phyloP scores from a whole-genome alignment of 192 early-diverging fungal species.

The Coemansia sp. region DNA sequence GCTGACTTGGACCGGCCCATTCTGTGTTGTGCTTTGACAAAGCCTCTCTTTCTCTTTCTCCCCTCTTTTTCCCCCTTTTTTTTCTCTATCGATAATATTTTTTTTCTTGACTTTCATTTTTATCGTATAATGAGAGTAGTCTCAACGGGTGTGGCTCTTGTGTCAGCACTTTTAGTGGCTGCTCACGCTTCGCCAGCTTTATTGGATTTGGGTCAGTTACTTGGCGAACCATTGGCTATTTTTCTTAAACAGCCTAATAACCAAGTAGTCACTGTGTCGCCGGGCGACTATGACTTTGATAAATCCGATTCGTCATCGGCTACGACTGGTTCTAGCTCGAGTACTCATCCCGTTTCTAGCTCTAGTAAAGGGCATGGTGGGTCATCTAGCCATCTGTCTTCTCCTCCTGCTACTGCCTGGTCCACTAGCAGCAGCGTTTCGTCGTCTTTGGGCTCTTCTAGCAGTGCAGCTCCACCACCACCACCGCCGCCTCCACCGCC shows the following conservation, averaged over 20 bases:
- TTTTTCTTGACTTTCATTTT: slow-evolving; percentile 1
- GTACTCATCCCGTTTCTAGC: background rate
- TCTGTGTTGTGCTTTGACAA: no score
- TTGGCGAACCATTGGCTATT: slow-evolving; percentile 17
- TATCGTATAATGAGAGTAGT: slow-evolving; percentile 8
- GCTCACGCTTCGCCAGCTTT: background rate
- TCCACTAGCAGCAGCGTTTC: slow-evolving; percentile 1
- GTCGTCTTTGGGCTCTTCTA: slow-evolving; percentile 8
- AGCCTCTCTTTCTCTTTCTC: background rate
- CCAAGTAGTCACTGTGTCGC: slow-evolving; percentile 4
- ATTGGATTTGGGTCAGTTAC: slow-evolving; percentile 2
- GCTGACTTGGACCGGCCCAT: no score
- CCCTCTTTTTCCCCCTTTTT: background rate
- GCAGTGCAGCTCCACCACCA: background rate
- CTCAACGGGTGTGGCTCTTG: background rate
- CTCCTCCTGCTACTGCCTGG: background rate
- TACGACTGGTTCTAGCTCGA: background rate
- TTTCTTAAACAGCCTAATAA: slow-evolving; percentile 1
- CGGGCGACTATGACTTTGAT: background rate
- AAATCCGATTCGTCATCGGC: background rate
- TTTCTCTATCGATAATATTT: background rate
- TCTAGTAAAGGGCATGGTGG: background rate
- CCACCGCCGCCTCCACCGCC: background rate
- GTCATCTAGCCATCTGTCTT: background rate
- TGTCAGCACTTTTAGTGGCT: slow-evolving; percentile 5